A percentile compares a stretch with the other conserved stretches of the same genome.
Conservation (phyloP, 371 early-diverging fungal species). For the Mortierella sp. region DNA sequence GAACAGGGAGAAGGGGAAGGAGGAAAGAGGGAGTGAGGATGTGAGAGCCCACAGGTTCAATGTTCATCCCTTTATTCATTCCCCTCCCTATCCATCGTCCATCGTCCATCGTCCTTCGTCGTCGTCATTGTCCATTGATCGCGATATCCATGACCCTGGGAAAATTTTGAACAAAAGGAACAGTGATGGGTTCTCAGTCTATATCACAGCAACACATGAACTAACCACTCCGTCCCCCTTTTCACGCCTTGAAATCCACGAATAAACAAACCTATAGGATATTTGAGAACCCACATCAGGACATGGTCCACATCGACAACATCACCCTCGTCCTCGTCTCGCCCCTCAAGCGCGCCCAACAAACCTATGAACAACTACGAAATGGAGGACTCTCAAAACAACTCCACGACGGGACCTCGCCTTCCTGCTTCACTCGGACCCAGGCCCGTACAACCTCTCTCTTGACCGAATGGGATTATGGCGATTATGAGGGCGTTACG, state of each 20-base stretch:
- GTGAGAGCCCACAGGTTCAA: background rate
- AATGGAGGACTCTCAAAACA: constrained; percentile 29
- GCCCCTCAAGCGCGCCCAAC: constrained; percentile 55
- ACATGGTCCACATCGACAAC: constrained; percentile 57
- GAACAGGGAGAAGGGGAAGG: too few relatives aligned
- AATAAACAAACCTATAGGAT: constrained; percentile 16
- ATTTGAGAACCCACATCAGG: constrained; percentile 60
- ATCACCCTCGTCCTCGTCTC: constrained; percentile 54
- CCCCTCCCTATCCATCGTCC: too few relatives aligned
- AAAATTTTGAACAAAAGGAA: background rate
- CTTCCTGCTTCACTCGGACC: constrained; percentile 43
- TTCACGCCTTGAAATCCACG: background rate
- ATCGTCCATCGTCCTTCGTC: background rate
- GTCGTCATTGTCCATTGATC: background rate
- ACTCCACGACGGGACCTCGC: background rate
- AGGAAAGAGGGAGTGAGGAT: too few relatives aligned
- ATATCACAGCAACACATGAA: background rate
- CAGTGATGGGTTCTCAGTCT: background rate
- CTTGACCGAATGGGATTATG: constrained; percentile 60
- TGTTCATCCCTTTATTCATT: too few relatives aligned
- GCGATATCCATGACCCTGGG: background rate
- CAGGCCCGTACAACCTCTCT: constrained; percentile 40
- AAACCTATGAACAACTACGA: constrained; percentile 54
- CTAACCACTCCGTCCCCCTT: background rate
- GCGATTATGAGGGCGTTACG: constrained; percentile 60